Base-by-base conservation (phyloP, 495 filamentous ascomycete genomes). In the Chaetomium tenue region DNA sequence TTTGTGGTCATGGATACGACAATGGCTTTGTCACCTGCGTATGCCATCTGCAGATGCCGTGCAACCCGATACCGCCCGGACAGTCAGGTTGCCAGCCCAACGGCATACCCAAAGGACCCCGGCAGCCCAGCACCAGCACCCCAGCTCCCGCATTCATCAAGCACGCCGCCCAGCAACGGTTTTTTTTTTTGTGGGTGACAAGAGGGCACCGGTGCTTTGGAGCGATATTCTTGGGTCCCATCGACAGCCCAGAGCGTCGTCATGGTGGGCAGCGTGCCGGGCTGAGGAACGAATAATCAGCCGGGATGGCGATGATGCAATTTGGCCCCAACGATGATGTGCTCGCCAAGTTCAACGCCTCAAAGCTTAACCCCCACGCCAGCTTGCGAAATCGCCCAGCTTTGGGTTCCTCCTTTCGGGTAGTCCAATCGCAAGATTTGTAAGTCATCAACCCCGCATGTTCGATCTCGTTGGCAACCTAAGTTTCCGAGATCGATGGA, bases 241-340 rank as follows among this genome's bases (percentile, higher is more conserved):
- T 56, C 22, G 44, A 47, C 4, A 20, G 60, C 33, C 37, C 7
- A 37, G 28, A 18, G 28, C 37, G 48, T 48, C 20, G 47, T 60
- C 58, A 40, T 61, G 46, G 58, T 26, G 57, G 58, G 58, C 37
- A 23, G 12, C 15, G 8, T 46, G 51, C 23, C 50, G 25, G 16
- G 50, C 7, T 54, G 26, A 25, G 58, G 55, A 26, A 46, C 51
- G 51, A 57, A 58, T 61, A 16, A 50, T 33, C 22, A 37, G 61
- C 55, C 46, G 57, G 58, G 44, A 46, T 53, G 57, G 44, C 60
- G 67, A 66, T 70, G 68, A 64, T 70, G 68, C 68, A 66, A 70
- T 70, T 20, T 22, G 9, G 25, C 55, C 52, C 58, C 26, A 47
- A 30, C n/a, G 53, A 40, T 67, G 68, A 66, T 60, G 64, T 63